phyloP scores from a whole-genome alignment of 2,329 filamentous ascomycete genomes.

The Mariannaea elegans region DNA sequence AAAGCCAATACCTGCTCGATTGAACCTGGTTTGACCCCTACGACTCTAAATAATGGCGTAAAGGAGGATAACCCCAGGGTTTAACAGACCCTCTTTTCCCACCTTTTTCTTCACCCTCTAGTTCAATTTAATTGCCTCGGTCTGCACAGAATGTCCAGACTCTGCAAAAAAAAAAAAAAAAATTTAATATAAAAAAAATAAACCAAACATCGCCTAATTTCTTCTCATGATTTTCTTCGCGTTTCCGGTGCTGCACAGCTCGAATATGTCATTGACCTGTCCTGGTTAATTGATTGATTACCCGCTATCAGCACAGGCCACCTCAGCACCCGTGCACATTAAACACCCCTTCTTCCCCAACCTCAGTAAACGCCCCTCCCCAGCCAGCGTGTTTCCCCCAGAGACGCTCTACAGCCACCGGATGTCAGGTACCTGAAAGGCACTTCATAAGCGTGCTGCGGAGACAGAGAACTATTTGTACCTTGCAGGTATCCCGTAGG shows the following conservation, averaged over 20 bases:
- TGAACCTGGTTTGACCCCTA: conserved; percentile 11
- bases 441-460: background rate
- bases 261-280: background rate
- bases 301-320: conserved; percentile 23
- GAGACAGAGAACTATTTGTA: too few relatives aligned
- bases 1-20: background rate
- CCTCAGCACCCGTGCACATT: conserved; percentile 11
- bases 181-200: too few relatives aligned
- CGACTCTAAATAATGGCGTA: conserved; percentile 12
- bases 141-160: too few relatives aligned
- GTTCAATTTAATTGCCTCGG: conserved; percentile 10
- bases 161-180: too few relatives aligned
- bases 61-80: conserved; percentile 4
- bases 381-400: conserved; percentile 12
- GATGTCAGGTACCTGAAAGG: conserved; percentile 7
- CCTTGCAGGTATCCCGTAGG: background rate
- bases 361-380: conserved; percentile 15
- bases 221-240: background rate
- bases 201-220: too few relatives aligned
- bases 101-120: conserved; percentile 6
- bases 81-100: conserved; percentile 2
- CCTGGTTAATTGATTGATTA: conserved; percentile 1
- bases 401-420: conserved; percentile 2
- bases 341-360: conserved; percentile 13
- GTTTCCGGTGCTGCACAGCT: background rate